Evolutionary conservation across 2,329 filamentous ascomycete species (phyloP).

Genomic region (Fusarium sp.): DNA sequence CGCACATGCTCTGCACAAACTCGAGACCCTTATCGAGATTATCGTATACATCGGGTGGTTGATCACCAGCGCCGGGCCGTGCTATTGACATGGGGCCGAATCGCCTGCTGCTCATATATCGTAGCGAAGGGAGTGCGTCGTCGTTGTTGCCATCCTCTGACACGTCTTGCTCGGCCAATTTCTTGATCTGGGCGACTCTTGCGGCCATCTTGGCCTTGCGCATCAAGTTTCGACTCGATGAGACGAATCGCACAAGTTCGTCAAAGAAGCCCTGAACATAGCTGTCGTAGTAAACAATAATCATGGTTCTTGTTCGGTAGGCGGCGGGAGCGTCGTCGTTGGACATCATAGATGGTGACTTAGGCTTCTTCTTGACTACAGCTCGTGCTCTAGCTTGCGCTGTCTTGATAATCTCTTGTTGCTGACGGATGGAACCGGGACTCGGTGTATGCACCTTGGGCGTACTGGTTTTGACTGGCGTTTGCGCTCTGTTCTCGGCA

Average conservation of each 20-base stretch:
- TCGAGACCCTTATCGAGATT: constrained; percentile 82
- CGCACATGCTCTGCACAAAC: constrained; percentile 81
- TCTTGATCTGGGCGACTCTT: constrained; percentile 74
- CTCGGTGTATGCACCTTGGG: constrained; percentile 37
- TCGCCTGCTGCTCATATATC: constrained; percentile 55
- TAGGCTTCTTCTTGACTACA: constrained; percentile 61
- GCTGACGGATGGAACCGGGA: constrained; percentile 50
- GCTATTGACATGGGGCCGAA: constrained; percentile 48
- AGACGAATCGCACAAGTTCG: constrained; percentile 82
- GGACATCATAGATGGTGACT: constrained; percentile 64
- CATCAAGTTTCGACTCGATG: constrained; percentile 82
- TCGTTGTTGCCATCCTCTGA: constrained; percentile 60
- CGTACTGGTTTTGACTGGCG: constrained; percentile 45
- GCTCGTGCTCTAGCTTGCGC: constrained; percentile 57
- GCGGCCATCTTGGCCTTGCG: constrained; percentile 89
- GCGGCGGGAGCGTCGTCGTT: constrained; percentile 61
- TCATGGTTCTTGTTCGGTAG: constrained; percentile 78
- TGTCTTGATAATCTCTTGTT: constrained; percentile 58
- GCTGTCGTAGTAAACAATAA: constrained; percentile 93
- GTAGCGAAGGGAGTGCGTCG: constrained; percentile 54
- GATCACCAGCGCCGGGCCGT: constrained; percentile 42
- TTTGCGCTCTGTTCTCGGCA: constrained; percentile 12
- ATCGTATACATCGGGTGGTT: constrained; percentile 69
- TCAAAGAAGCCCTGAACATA: constrained; percentile 87
- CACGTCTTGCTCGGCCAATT: constrained; percentile 68